Percentiles rank a stretch among this genome's conserved stretches.
phyloP scores from a whole-genome alignment of 192 early-diverging fungal genomes.

The Backusella psychrophila region DNA sequence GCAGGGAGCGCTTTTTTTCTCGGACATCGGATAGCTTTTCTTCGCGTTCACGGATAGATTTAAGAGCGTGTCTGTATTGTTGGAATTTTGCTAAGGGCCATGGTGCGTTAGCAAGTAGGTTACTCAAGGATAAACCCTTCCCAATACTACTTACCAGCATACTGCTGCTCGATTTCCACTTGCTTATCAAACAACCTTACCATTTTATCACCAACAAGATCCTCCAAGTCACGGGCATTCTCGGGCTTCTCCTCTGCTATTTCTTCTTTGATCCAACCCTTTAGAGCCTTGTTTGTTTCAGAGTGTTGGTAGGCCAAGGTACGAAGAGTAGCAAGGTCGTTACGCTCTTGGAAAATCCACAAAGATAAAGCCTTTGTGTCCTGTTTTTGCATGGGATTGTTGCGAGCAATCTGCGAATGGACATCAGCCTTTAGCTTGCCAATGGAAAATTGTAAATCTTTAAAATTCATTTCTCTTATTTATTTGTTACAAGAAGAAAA shows the following conservation, averaged over 20 bases:
- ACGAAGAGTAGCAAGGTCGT: slow-evolving; percentile 19
- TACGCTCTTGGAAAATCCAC: slow-evolving; percentile 34
- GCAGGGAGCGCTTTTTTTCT: slow-evolving; percentile 33
- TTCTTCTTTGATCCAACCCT: slow-evolving; percentile 33
- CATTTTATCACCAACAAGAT: slow-evolving; percentile 34
- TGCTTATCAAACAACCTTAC: slow-evolving; percentile 29
- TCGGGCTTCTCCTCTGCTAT: slow-evolving; percentile 7
- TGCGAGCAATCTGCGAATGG: slow-evolving; percentile 23
- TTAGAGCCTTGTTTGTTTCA: slow-evolving; percentile 29
- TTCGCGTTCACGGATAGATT: slow-evolving; percentile 34
- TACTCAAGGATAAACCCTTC: too few species aligned
- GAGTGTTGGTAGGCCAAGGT: slow-evolving; percentile 30
- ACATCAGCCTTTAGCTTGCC: slow-evolving; percentile 32
- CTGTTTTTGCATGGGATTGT: slow-evolving; percentile 33
- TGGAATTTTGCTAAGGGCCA: slow-evolving; percentile 26
- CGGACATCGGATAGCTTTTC: slow-evolving; percentile 25
- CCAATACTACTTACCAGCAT: slow-evolving; percentile 24
- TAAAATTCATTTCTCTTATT: slow-evolving; percentile 25
- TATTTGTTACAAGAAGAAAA: neutral
- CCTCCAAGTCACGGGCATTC: slow-evolving; percentile 23
- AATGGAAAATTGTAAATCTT: slow-evolving; percentile 30
- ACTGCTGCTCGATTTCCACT: slow-evolving; percentile 30
- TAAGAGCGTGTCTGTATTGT: slow-evolving; percentile 36
- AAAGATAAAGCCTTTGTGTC: slow-evolving; percentile 31
- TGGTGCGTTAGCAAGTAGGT: neutral